phyloP scores from a whole-genome alignment of 768 basidiomycete genomes.

The Hericium rajendrae region DNA sequence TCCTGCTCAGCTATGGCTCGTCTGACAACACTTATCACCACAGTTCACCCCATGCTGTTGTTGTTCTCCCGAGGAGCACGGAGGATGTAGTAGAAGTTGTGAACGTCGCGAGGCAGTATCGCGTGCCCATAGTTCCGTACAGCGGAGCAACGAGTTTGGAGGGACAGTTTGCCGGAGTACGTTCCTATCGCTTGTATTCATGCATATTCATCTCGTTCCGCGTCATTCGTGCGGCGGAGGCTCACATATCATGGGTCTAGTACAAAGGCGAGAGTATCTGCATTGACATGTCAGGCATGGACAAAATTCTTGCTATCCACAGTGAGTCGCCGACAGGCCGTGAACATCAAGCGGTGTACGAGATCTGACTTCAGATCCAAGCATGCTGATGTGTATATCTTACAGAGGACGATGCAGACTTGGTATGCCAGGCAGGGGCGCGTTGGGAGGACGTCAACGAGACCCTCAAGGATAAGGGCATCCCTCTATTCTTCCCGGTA shows the following conservation, averaged over 20 bases:
- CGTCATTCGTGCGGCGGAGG: too few species aligned
- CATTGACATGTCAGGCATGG: slow-evolving; percentile 58
- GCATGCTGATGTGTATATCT: too few species aligned
- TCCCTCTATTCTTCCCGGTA: slow-evolving; percentile 84
- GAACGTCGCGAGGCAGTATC: slow-evolving; percentile 62
- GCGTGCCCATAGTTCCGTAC: slow-evolving; percentile 71
- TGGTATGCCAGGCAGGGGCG: slow-evolving; percentile 68
- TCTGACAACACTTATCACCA: slow-evolving; percentile 66
- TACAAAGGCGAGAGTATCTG: slow-evolving; percentile 43
- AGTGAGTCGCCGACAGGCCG: slow-evolving; percentile 19
- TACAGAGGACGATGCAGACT: slow-evolving; percentile 60
- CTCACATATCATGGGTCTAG: too few species aligned
- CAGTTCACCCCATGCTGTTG: slow-evolving; percentile 32
- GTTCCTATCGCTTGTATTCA: slow-evolving; percentile 4
- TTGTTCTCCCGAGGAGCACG: slow-evolving; percentile 54
- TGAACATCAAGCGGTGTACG: background rate
- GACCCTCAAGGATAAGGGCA: slow-evolving; percentile 53
- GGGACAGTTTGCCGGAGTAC: slow-evolving; percentile 73
- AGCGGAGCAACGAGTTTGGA: slow-evolving; percentile 84
- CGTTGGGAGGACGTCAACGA: slow-evolving; percentile 75
- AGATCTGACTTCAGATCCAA: too few species aligned
- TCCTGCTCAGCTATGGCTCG: slow-evolving; percentile 48
- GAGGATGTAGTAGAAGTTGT: slow-evolving; percentile 79
- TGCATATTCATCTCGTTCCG: too few species aligned
- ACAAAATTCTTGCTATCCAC: slow-evolving; percentile 50